Evolutionary conservation across 306 rosid genomes (phyloP), one percentile per base, ranked within the genome.

Genomic region (Arachis stenosperma): DNA sequence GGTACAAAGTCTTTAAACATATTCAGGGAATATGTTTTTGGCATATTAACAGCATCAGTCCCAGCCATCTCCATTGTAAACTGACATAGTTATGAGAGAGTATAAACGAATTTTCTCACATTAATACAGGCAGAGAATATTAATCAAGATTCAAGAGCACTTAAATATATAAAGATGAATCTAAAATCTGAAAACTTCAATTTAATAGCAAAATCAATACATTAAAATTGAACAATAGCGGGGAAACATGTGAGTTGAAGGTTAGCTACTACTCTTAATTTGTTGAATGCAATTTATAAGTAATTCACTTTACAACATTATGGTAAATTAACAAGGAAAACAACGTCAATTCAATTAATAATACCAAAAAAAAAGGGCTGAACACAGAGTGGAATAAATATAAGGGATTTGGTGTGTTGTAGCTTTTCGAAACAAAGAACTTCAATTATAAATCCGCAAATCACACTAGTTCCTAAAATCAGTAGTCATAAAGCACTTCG

Each of bases 1-100:
- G 99, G 99, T 84, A 94, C 89, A 7, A 94, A 88, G 82, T 94
- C 99, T 74, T 94, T 88, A 29, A 82, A 89, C 99, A 91, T 91
- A 76, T 91, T 94, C 87, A 94, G 74, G 30, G 92, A 80, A 75
- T 90, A 94, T 47, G 84, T 78, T 78, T 91, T 90, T 0, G 96
- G 90, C 79, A 84, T 76, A 71, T 83, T 86, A 17, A 82, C 92
- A 43, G 86, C 47, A 51, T 84, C 99, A 1, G 88, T 67, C 61
- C 83, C 84, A 33, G 92, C 85, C 89, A 90, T 88, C 87, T 94
- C 99, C 99, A 94, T 94, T 15, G 88, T 88, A 79, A 91, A 94
- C 99, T 94, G 96, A 46, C 12, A 69, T 48, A 50, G 78, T 72
- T 74, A 76, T 44, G 29, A 72, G 54, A 22, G 14, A 40, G 73